phyloP scores from a whole-genome alignment of 2,329 filamentous ascomycete species.

The Boeremia exigua region DNA sequence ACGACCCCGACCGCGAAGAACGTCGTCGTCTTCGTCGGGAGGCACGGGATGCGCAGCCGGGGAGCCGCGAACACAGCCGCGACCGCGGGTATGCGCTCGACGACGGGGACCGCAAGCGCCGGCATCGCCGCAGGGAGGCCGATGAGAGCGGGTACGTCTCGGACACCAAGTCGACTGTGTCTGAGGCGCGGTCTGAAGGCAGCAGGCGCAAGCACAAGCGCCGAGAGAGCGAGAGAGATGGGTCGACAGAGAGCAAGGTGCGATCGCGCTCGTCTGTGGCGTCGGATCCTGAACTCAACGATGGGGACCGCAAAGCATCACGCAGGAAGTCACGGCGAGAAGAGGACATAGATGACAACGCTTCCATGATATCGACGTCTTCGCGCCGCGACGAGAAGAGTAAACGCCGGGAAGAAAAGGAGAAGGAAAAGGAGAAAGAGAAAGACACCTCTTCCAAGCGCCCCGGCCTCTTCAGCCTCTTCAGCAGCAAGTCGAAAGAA shows the following conservation, averaged over 20 bases:
- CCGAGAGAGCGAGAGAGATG: slow-evolving; percentile 41
- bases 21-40: slow-evolving; percentile 33
- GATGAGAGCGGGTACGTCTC: slow-evolving; percentile 48
- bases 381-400: slow-evolving; percentile 50
- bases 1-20: slow-evolving; percentile 41
- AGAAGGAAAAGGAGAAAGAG: slow-evolving; percentile 45
- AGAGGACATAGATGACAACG: slow-evolving; percentile 51
- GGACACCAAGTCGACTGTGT: slow-evolving; percentile 49
- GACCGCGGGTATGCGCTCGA: slow-evolving; percentile 44
- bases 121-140: slow-evolving; percentile 44
- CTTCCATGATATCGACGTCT: slow-evolving; percentile 50
- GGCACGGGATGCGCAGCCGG: slow-evolving; percentile 19
- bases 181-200: slow-evolving; percentile 45
- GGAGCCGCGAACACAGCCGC: slow-evolving; percentile 43
- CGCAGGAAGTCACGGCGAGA: slow-evolving; percentile 51
- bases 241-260: slow-evolving; percentile 34
- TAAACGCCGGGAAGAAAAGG: slow-evolving; percentile 25
- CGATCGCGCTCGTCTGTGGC: slow-evolving; percentile 43
- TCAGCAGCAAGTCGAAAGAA: slow-evolving; percentile 54
- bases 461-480: slow-evolving; percentile 55
- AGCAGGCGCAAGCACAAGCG: slow-evolving; percentile 43
- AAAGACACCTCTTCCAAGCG: slow-evolving; percentile 36
- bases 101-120: slow-evolving; percentile 39
- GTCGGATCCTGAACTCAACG: slow-evolving; percentile 51
- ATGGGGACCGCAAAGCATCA: slow-evolving; percentile 46